Evolutionary conservation across 768 basidiomycete genomes (phyloP).

Genomic region (Lactarius sp.): DNA sequence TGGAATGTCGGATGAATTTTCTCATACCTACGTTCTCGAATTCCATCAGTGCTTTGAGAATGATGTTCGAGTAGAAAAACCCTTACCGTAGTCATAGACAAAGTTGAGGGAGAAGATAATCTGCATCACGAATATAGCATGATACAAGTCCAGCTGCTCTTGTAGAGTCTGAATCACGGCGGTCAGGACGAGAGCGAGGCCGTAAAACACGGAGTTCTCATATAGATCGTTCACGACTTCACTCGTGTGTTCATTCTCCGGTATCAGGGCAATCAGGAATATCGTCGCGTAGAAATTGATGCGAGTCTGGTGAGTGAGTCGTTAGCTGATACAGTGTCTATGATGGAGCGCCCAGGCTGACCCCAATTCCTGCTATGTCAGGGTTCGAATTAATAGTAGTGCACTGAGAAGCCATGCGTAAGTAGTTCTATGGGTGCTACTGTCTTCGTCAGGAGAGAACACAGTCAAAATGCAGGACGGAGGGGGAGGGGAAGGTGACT

Average conservation of each 20-base stretch:
- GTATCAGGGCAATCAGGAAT: slow-evolving; percentile 1
- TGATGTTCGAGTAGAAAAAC: not conserved
- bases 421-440: not conserved
- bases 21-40: not conserved
- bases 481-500: not conserved
- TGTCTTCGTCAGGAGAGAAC: not conserved
- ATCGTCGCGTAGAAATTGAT: slow-evolving; percentile 16
- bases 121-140: slow-evolving; percentile 20
- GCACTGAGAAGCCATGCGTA: not conserved
- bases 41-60: not conserved
- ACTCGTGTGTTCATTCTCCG: not conserved
- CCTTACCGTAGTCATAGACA: slow-evolving; percentile 7
- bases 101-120: slow-evolving; percentile 7
- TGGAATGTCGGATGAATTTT: not conserved
- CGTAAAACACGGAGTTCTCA: slow-evolving; percentile 1
- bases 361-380: slow-evolving; percentile 10
- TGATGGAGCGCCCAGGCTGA: not conserved
- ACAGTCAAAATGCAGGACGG: not conserved
- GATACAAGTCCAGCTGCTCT: slow-evolving; percentile 12
- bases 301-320: slow-evolving; percentile 7
- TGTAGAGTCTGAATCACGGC: slow-evolving; percentile 7
- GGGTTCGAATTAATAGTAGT: not conserved
- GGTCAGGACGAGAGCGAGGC: slow-evolving; percentile 12
- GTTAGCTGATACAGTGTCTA: not conserved
- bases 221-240: slow-evolving; percentile 4